Base-by-base conservation (phyloP, 768 basidiomycete genomes). In the Leucosporidium creatinivorum region DNA sequence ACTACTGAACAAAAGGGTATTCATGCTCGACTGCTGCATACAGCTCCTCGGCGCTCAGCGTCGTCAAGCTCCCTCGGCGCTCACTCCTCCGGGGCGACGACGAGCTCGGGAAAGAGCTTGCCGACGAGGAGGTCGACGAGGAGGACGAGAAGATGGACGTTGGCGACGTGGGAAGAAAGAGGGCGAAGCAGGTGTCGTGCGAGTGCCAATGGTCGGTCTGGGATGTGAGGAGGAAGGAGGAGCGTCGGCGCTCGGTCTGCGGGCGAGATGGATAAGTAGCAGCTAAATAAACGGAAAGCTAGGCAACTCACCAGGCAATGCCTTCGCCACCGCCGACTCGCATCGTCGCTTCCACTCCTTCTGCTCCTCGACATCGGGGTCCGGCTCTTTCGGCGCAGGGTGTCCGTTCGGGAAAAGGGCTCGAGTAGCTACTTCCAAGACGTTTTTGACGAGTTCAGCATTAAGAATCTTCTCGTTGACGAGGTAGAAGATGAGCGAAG, bases 331-430 rank as follows among this genome's bases (percentile, higher is more conserved):
- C 39, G 82, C 75, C 62, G 73, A 65, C 55, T 82, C 78, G 6
- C 85, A 69, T 56, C 76, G 74, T 13, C 75, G 68, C 36, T 84
- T 82, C 58, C 91, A 80, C 44, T 80, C 82, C 2, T 80, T 79
- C 71, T 90, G 88, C 77, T 93, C 91, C 70, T 89, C 89, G 1
- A 80, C 80, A 0, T 87, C 85, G 23, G 93, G 93, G 54, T 90
- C 89, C 1, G 83, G 80, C 2, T 87, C 85, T 1, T 85, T 78
- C 0, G 86, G 85, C 0, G 84, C 89, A 1, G 91, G 92, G 78
- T 90, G 91, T 19, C 94, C 93, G 5, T 77, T 73, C 0, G 94
- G 93, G 76, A 94, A 98, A 31, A 98, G 81, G 12, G 87, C 83
- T 13, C 82, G 82, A 73, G 89, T 90, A 19, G 85, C 79, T 7